A percentile compares a stretch with the other conserved stretches of the same genome.
Evolutionary conservation across 305 asterid species (phyloP).

Genomic region (Fraxinus platypoda): DNA sequence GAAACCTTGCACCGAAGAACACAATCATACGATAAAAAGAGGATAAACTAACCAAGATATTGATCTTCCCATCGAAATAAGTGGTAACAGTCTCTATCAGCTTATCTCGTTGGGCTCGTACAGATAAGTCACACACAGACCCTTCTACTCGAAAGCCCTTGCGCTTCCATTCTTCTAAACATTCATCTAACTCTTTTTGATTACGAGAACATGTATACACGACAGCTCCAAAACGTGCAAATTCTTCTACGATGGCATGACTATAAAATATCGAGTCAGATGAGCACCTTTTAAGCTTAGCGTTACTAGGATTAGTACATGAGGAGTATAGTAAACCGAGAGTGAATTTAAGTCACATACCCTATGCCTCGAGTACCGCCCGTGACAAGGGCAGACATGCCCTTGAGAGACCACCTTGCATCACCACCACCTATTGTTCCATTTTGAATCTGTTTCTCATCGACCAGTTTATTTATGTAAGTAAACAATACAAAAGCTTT

Average conservation of each 20-base stretch:
- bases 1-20: background rate
- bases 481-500: background rate
- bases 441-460: background rate
- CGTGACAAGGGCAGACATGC: conserved; percentile 36
- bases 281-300: background rate
- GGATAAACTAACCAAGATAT: conserved; percentile 32
- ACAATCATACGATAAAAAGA: background rate
- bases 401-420: conserved; percentile 35
- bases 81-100: conserved; percentile 26
- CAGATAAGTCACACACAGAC: conserved; percentile 30
- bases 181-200: conserved; percentile 27
- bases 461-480: background rate
- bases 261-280: conserved; percentile 6
- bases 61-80: conserved; percentile 34
- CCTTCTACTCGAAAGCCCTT: conserved; percentile 37
- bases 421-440: conserved; percentile 7
- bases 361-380: conserved; percentile 44
- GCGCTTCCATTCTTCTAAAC: conserved; percentile 29
- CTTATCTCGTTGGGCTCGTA: conserved; percentile 23
- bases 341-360: background rate
- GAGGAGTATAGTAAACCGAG: background rate
- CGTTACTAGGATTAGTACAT: background rate
- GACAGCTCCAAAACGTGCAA: conserved; percentile 40
- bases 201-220: conserved; percentile 37
- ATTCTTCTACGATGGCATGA: conserved; percentile 41